Evolutionary conservation across 306 rosid species (phyloP).

Genomic region (Parietaria judaica): DNA sequence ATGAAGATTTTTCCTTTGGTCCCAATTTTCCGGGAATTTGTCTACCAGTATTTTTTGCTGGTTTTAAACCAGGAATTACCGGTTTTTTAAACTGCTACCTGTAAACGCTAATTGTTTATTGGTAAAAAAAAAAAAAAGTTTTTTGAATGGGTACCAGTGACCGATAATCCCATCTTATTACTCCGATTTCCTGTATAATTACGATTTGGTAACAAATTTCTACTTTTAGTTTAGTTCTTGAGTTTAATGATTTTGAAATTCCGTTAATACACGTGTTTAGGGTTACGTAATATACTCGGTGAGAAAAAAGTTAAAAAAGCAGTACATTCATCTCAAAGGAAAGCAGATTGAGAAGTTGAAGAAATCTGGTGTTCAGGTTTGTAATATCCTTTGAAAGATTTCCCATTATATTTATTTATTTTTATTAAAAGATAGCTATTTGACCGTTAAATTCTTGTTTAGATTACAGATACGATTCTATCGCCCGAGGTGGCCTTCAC

Average conservation of each 20-base stretch:
- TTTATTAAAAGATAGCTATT: conserved; percentile 10
- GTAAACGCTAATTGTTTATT: too few relatives aligned
- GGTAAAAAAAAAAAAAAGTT: too few relatives aligned
- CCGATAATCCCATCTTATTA: too few relatives aligned
- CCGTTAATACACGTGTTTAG: conserved; percentile 31
- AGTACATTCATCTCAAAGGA: conserved; percentile 78
- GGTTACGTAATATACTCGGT: conserved; percentile 87
- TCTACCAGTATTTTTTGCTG: too few relatives aligned
- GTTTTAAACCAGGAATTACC: too few relatives aligned
- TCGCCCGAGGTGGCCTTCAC: conserved; percentile 97
- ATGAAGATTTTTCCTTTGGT: too few relatives aligned
- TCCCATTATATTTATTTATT: conserved; percentile 14
- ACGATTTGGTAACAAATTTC: neutral
- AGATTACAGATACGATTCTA: conserved; percentile 78
- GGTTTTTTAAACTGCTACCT: too few relatives aligned
- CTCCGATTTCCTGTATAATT: too few relatives aligned
- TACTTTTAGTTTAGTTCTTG: neutral
- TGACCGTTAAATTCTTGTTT: conserved; percentile 28
- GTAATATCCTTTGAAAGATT: conserved; percentile 22
- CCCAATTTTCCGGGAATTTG: neutral
- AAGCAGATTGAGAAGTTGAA: conserved; percentile 90
- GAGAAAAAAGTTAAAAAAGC: conserved; percentile 88
- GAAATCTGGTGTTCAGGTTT: conserved; percentile 86
- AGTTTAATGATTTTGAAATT: conserved; percentile 1
- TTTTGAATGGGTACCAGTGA: too few relatives aligned